Conservation (phyloP, 1,139 yeast genomes). For the Taphrina sp. region DNA sequence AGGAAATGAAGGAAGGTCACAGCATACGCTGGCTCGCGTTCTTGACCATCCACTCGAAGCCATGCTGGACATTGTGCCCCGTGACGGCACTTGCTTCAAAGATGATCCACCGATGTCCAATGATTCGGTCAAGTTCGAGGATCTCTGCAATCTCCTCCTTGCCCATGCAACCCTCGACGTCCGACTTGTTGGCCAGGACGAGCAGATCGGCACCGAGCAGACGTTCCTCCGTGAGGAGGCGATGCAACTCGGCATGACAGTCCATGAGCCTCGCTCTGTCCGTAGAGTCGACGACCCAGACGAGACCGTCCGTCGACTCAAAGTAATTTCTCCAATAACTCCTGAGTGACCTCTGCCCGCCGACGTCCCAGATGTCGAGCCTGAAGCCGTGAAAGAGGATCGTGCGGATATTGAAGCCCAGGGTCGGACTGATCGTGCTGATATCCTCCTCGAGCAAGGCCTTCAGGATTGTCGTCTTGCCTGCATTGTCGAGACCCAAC, state of each 20-base stretch:
- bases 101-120: slow-evolving; percentile 52
- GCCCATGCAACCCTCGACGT: slow-evolving; percentile 42
- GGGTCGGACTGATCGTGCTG: slow-evolving; percentile 51
- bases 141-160: slow-evolving; percentile 38
- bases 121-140: slow-evolving; percentile 45
- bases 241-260: slow-evolving; percentile 55
- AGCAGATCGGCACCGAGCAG: slow-evolving; percentile 62
- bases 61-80: slow-evolving; percentile 43
- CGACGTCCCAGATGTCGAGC: slow-evolving; percentile 70
- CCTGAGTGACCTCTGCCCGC: slow-evolving; percentile 76
- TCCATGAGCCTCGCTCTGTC: slow-evolving; percentile 65
- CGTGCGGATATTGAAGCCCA: slow-evolving; percentile 50
- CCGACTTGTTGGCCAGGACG: slow-evolving; percentile 50
- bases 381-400: slow-evolving; percentile 47
- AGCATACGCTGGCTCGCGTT: slow-evolving; percentile 20
- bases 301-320: slow-evolving; percentile 73
- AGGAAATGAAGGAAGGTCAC: no score
- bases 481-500: slow-evolving; percentile 85
- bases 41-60: slow-evolving; percentile 17
- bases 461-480: slow-evolving; percentile 78
- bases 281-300: slow-evolving; percentile 90
- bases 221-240: slow-evolving; percentile 63
- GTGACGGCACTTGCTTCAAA: slow-evolving; percentile 58
- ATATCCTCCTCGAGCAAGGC: slow-evolving; percentile 47
- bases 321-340: slow-evolving; percentile 90